Evolutionary conservation across 1,284 basidiomycete genomes (phyloP), one percentile per base, ranked within the genome.

Genomic region (Coniferiporia weirii): DNA sequence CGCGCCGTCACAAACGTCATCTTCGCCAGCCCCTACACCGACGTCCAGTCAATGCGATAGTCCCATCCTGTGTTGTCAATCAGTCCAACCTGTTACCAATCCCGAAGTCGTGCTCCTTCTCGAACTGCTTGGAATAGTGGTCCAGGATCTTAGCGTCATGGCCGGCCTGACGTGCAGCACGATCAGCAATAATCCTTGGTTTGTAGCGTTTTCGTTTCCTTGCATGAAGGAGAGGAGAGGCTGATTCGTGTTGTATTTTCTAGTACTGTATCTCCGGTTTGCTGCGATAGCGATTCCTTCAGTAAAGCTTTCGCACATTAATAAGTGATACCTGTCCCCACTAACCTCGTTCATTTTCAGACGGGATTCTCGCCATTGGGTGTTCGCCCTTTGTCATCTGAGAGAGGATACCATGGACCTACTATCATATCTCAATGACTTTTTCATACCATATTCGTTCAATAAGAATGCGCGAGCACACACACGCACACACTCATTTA

Each of bases 311-410:
- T 56, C 13, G 3, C 5, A 20, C 47, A n/a, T 55, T 9, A 17
- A 36, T 32, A 5, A 27, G 35, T 19, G n/a, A 4, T 20, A 44
- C 17, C n/a, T 19, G 43, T 38, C 20, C 32, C 59, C 27, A 27
- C 5, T 56, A 45, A 56, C 52, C 27, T 61, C 45, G 4, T 50
- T 13, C 38, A 46, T 12, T 40, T 3, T 1, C 46, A 74, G 73
- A 64, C 20, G 75, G 75, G 7, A 47, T 77, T 50, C 69, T 77
- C 62, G 66, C 68, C 45, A 74, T 76, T 61, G 76, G 70, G 17
- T 76, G 75, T 60, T 69, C 71, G 2, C 74, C 74, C 20, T 72
- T 76, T 60, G 73, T 69, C 54, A 70, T 75, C 35, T 75, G 62
- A 68, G 43, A 3, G 46, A 46, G 44, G 17, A 19, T n/a, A 27